Conservation (phyloP, 306 rosid species). For the Castanopsis chinensis region DNA sequence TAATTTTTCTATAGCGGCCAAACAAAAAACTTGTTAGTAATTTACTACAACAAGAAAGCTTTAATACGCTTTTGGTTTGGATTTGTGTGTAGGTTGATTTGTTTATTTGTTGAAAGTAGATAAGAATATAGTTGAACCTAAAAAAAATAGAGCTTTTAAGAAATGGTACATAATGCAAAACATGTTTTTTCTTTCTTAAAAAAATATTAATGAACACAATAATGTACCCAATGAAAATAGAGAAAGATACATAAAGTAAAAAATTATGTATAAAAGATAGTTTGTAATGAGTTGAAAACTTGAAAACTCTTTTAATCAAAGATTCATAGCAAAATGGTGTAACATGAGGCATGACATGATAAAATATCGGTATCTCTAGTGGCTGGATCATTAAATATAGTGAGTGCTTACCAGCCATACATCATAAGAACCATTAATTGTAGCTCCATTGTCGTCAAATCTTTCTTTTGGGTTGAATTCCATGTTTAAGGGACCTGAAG, state of each 20-base stretch:
- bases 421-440: conserved; percentile 25
- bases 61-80: not conserved
- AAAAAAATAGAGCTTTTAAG: too few species aligned
- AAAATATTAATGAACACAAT: too few species aligned
- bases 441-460: conserved; percentile 12
- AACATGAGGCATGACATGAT: too few species aligned
- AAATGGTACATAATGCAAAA: too few species aligned
- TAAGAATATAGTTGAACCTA: not conserved
- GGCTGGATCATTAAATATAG: too few species aligned
- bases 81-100: not conserved
- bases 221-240: too few species aligned
- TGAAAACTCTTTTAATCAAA: too few species aligned
- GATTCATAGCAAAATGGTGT: not conserved
- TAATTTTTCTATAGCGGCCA: conserved; percentile 34
- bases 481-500: conserved; percentile 13
- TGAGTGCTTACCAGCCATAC: conserved; percentile 50
- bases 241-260: too few species aligned
- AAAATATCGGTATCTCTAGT: too few species aligned
- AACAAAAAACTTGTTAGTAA: not conserved
- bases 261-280: too few species aligned
- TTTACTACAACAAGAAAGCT: not conserved
- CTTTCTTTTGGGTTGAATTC: conserved; percentile 5
- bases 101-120: not conserved
- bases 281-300: too few species aligned
- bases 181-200: too few species aligned